Evolutionary conservation across 208 protist genomes (phyloP), one percentile per base, ranked within the genome.

Genomic region (Acanthamoeba polyphaga): DNA sequence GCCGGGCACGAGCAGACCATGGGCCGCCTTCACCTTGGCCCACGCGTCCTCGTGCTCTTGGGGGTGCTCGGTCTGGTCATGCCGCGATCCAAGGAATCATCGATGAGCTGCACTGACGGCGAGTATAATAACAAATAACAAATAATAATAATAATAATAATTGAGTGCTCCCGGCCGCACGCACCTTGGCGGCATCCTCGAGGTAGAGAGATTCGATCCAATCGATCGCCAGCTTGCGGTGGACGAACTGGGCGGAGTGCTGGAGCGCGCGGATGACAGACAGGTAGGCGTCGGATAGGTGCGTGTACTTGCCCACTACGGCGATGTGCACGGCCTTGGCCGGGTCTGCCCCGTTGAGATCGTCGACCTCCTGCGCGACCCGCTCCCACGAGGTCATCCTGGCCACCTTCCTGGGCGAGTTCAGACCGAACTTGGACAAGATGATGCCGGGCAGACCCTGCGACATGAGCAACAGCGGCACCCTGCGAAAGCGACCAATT

Each of bases 291-390:
- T 99, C 99, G 32, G 96, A 96, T 22, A 99, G 97, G 84, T 97
- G 98, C 17, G 99, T 98, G 96, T 99, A 99, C 96, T 99, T 99
- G 91, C 99, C 99, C 7, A 99, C 99, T 91, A 99, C 98, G 19
- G 98, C 99, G 94, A 99, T 99, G 85, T 95, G 97, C 46, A 99
- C 96, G 5, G 80, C 58, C 17, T 64, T 89, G 24, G 43, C 46
- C 29, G 95, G 49, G 13, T 64, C 29, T 15, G 46, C 85, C 6
- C 38, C 85, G 27, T 32, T 24, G 27, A 91, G 85, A 15, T 9
- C 38, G 34, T 91, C 85, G 24, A 91, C 85, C 32, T 78, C 27
- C 55, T 97, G 96, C 8, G 97, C 95, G 12, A 98, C 97, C 85
- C 98, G 97, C 27, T 96, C 88, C 72, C 98, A 98, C 82, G 98